These are phyloP conservation scores for Suhomyces maxii DNA, from an alignment of 1,139 yeast genomes.

Conservation along the genomic window DNA sequence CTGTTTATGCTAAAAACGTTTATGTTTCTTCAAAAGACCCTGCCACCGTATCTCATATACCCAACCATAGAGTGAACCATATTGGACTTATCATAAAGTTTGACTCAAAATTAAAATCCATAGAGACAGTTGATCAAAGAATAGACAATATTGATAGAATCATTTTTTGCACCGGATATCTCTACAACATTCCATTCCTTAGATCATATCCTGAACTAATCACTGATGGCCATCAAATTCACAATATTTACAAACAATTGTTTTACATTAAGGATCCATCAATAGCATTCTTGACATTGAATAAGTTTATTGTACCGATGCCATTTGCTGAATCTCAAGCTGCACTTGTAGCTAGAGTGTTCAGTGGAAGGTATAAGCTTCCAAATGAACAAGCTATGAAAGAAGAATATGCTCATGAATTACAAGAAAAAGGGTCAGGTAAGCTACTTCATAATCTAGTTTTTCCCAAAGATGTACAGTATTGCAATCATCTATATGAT, in stretches of 20 bases:
- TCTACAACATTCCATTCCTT: conserved; percentile 45
- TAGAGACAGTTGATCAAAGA: conserved; percentile 23
- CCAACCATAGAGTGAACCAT: conserved; percentile 15
- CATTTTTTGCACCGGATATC: conserved; percentile 52
- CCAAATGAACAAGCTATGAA: conserved; percentile 37
- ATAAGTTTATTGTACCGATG: conserved; percentile 46
- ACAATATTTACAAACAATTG: conserved; percentile 41
- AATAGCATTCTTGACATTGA: conserved; percentile 37
- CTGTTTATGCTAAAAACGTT: conserved; percentile 40
- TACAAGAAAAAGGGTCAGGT: conserved; percentile 24
- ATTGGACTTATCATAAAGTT: conserved; percentile 34
- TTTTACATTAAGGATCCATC: conserved; percentile 49
- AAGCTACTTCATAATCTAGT: conserved; percentile 28
- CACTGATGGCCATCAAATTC: conserved; percentile 33
- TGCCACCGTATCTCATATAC: conserved; percentile 18
- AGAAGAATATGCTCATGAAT: conserved; percentile 19
- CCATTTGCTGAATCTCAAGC: conserved; percentile 51
- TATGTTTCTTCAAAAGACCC: conserved; percentile 35
- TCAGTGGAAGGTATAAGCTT: conserved; percentile 38
- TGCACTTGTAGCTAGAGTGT: conserved; percentile 42
- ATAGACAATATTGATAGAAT: conserved; percentile 36
- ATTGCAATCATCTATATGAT: conserved; percentile 25
- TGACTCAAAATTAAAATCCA: conserved; percentile 20
- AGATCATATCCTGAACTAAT: conserved; percentile 27
- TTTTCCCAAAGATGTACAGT: conserved; percentile 33